Base-by-base conservation (phyloP, 495 filamentous ascomycete genomes). In the Daldinia decipiens region DNA sequence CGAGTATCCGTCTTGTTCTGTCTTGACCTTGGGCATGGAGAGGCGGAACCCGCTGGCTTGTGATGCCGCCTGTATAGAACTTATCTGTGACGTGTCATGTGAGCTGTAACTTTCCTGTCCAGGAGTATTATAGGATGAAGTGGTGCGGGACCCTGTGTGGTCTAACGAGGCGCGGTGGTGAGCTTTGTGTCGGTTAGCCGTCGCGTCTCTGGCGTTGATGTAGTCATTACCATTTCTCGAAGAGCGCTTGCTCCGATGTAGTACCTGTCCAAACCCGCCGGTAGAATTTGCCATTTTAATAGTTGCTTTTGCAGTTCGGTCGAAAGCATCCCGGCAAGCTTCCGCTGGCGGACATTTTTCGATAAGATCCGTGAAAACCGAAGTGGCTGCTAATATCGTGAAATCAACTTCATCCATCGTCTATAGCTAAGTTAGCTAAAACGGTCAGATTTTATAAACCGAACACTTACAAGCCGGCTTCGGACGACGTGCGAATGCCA, bases 321-420 rank as follows among this genome's bases (percentile, higher is more conserved):
- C 93, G 79, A 98, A 97, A 12, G 95, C 94, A 77, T 98, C 95
- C 2, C 93, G 87, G 73, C 95, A 98, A n/a, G 95, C 82, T 65
- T 85, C 83, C n/a, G 83, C 83, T 4, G 83, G 83, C 1, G 83
- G 82, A 67, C 83, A 85, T 61, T 85, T 85, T 32, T 84, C 82
- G 51, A 84, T 84, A 17, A 85, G 75, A 62, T 84, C 83, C 0
- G 79, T 82, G 47, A 85, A 83, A 24, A 85, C 81, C 3, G 83
- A 97, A 17, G 91, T 97, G 24, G 93, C 95, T n/a, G 94, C 93
- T 56, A 97, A 86, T 21, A 98, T 92, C 9, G 95, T 97, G 75
- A 97, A 97, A 74, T 98, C 95, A 19, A 98, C 93, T 75, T 98
- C 95, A 70, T 98, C 94, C 79, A 97, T 90, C 5, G 92, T 90